These are phyloP conservation scores for Thalassiosira exigua DNA, from an alignment of 352 stramenopile genomes.

Conservation along the genomic window DNA sequence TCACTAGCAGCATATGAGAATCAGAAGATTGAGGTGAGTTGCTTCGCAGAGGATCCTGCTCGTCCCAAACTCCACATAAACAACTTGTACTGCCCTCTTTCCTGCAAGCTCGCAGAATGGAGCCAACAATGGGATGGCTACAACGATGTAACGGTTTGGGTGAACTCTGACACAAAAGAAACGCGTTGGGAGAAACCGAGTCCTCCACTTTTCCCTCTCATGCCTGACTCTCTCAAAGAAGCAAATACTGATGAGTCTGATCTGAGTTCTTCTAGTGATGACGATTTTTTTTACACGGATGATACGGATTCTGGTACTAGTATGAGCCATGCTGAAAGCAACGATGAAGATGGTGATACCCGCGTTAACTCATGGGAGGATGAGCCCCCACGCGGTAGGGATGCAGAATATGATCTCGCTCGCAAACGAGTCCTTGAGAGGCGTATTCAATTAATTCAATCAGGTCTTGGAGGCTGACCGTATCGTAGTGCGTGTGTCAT, in stretches of 20 bases:
- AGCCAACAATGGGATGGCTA: slow-evolving; percentile 57
- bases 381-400: neutral
- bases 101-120: slow-evolving; percentile 26
- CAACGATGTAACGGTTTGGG: slow-evolving; percentile 53
- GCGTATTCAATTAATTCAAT: slow-evolving; percentile 10
- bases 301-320: neutral
- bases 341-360: neutral
- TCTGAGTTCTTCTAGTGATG: slow-evolving; percentile 18
- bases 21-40: slow-evolving; percentile 19
- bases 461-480: neutral
- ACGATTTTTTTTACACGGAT: slow-evolving; percentile 11
- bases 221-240: slow-evolving; percentile 27
- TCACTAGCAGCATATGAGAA: slow-evolving; percentile 36
- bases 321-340: neutral
- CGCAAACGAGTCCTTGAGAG: slow-evolving; percentile 24
- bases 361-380: too few species aligned
- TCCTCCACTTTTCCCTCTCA: neutral
- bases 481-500: neutral
- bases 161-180: slow-evolving; percentile 37
- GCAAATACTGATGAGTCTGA: slow-evolving; percentile 1
- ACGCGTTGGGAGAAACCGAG: slow-evolving; percentile 40
- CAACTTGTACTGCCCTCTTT: neutral
- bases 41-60: neutral
- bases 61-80: neutral
- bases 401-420: slow-evolving; percentile 38